Conservation (phyloP, 1,284 basidiomycete genomes). For the Ceratobasidium sp. region DNA sequence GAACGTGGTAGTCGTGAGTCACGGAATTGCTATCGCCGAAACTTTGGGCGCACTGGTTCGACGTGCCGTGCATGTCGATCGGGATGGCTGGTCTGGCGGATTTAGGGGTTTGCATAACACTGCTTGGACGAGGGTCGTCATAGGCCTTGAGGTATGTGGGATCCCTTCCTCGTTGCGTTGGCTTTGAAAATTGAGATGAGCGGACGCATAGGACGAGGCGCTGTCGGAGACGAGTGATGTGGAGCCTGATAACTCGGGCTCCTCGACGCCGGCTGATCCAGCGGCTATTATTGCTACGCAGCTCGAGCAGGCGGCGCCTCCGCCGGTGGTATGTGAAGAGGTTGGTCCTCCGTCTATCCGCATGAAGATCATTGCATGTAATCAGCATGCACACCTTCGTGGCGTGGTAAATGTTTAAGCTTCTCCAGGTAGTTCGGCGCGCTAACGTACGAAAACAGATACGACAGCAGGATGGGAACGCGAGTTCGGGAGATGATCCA, state of each 20-base stretch:
- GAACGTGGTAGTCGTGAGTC: slow-evolving; percentile 82
- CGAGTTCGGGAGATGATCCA: slow-evolving; percentile 78
- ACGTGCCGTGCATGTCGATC: slow-evolving; percentile 24
- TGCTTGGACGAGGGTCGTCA: slow-evolving; percentile 73
- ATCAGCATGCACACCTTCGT: slow-evolving; percentile 70
- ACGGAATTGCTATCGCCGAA: slow-evolving; percentile 83
- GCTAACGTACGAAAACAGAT: slow-evolving; percentile 61
- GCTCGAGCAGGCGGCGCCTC: slow-evolving; percentile 34
- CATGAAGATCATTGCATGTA: slow-evolving; percentile 67
- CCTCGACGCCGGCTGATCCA: slow-evolving; percentile 17
- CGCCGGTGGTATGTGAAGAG: slow-evolving; percentile 14
- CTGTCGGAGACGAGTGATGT: slow-evolving; percentile 17
- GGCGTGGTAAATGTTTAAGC: slow-evolving; percentile 65
- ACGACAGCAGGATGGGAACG: slow-evolving; percentile 84
- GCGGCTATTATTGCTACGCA: slow-evolving; percentile 26
- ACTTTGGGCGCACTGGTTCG: slow-evolving; percentile 51
- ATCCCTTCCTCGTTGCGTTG: neutral
- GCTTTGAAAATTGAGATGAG: slow-evolving; percentile 1
- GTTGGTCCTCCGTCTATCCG: slow-evolving; percentile 53
- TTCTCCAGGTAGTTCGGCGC: neutral
- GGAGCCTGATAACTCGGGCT: slow-evolving; percentile 12
- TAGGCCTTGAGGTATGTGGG: slow-evolving; percentile 66
- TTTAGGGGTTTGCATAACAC: slow-evolving; percentile 76
- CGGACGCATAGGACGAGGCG: slow-evolving; percentile 36
- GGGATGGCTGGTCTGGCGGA: slow-evolving; percentile 50